These are phyloP conservation scores for Panus rudis DNA, from an alignment of 768 basidiomycete species.

Conservation along the genomic window DNA sequence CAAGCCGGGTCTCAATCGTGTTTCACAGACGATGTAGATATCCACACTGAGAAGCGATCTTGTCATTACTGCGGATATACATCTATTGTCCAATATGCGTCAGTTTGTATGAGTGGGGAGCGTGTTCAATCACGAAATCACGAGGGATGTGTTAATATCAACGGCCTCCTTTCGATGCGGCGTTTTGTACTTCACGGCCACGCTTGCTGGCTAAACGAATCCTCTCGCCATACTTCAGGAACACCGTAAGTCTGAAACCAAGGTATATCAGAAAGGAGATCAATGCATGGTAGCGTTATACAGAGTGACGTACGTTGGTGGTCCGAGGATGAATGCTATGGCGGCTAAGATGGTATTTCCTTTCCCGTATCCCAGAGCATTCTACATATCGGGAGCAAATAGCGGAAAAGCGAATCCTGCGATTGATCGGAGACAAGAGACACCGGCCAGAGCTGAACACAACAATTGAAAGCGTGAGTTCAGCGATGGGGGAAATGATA, in stretches of 20 bases:
- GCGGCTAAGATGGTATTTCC: slow-evolving; percentile 59
- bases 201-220: slow-evolving; percentile 33
- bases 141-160: too few species aligned
- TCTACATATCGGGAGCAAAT: slow-evolving; percentile 65
- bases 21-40: too few species aligned
- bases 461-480: slow-evolving; percentile 25
- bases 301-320: slow-evolving; percentile 29
- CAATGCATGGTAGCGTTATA: slow-evolving; percentile 25
- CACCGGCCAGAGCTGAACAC: slow-evolving; percentile 52
- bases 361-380: slow-evolving; percentile 58
- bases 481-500: slow-evolving; percentile 39
- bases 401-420: slow-evolving; percentile 71
- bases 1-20: too few species aligned
- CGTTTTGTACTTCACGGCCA: too few species aligned
- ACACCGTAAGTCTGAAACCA: slow-evolving; percentile 31
- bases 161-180: too few species aligned
- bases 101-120: too few species aligned
- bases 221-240: slow-evolving; percentile 37
- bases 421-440: slow-evolving; percentile 52
- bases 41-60: too few species aligned
- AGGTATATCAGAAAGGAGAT: slow-evolving; percentile 12
- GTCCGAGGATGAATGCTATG: slow-evolving; percentile 48
- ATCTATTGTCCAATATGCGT: too few species aligned
- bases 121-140: too few species aligned
- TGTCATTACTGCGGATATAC: too few species aligned